Evolutionary conservation across 257 asterid species (phyloP).

Genomic region (Pogostemon cablin): DNA sequence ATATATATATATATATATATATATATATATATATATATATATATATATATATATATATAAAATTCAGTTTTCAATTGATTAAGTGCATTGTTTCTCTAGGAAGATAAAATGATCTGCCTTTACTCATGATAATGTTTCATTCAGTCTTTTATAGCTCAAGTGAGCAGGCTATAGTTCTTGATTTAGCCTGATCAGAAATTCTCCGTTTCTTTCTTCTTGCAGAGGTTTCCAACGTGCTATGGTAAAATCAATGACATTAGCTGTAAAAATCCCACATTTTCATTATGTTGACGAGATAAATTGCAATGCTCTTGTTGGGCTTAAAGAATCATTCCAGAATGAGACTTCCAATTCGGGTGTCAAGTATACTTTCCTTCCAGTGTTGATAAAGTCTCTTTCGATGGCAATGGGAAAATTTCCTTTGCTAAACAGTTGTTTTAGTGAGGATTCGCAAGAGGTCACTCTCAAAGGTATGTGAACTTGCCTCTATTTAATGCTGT

Average conservation of each 20-base stretch:
- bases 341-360: conserved; percentile 71
- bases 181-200: conserved; percentile 18
- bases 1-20: no score
- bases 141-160: not conserved
- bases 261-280: conserved; percentile 95
- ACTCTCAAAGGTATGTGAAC: conserved; percentile 67
- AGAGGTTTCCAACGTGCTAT: conserved; percentile 98
- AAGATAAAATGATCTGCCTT: not conserved
- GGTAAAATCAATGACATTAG: conserved; percentile 87
- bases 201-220: conserved; percentile 31
- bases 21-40: no score
- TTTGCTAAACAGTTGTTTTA: conserved; percentile 83
- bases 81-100: not conserved
- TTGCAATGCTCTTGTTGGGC: conserved; percentile 74
- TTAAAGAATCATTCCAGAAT: conserved; percentile 70
- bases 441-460: conserved; percentile 73
- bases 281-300: conserved; percentile 89
- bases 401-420: conserved; percentile 77
- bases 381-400: conserved; percentile 82
- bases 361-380: conserved; percentile 81
- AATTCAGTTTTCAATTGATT: not conserved
- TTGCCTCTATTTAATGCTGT: not conserved
- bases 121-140: conserved; percentile 3
- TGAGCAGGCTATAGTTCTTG: not conserved
- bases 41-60: no score